A percentile compares a stretch with the other conserved stretches of the same genome.
Evolutionary conservation across 2,329 filamentous ascomycete genomes (phyloP).

Genomic region (Claviceps purpurea): DNA sequence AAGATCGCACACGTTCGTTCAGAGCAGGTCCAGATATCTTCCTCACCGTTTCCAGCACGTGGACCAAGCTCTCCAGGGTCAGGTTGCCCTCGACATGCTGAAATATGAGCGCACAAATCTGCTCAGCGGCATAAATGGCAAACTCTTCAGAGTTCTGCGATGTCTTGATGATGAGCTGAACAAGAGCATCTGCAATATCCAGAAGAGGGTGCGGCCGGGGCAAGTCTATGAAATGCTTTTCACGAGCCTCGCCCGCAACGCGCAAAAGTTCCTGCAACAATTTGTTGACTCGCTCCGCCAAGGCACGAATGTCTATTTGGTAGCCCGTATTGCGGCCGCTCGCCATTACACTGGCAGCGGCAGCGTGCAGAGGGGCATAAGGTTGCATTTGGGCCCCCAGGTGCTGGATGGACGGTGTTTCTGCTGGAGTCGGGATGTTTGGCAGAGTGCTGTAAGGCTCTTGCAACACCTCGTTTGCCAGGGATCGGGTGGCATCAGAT

Average conservation of each 20-base stretch:
- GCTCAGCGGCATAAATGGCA: conserved; percentile 44
- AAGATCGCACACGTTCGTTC: conserved; percentile 39
- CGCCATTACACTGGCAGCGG: conserved; percentile 19
- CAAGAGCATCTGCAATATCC: conserved; percentile 49
- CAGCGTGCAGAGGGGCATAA: conserved; percentile 40
- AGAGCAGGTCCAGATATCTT: conserved; percentile 44
- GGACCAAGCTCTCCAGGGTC: conserved; percentile 47
- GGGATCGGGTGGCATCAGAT: conserved; percentile 46
- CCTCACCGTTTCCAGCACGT: conserved; percentile 46
- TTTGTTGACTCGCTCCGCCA: conserved; percentile 44
- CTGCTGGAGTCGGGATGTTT: conserved; percentile 43
- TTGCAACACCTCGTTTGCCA: conserved; percentile 51
- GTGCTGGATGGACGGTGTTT: conserved; percentile 43
- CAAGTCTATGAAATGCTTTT: conserved; percentile 47
- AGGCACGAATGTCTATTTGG: conserved; percentile 37
- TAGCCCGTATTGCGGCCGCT: conserved; percentile 37
- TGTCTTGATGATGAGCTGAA: conserved; percentile 49
- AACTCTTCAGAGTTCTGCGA: conserved; percentile 49
- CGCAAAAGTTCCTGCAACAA: conserved; percentile 43
- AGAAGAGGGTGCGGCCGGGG: conserved; percentile 45
- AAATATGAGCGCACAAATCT: conserved; percentile 45
- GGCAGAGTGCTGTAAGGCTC: conserved; percentile 47
- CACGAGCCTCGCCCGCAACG: conserved; percentile 36
- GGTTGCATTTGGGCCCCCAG: conserved; percentile 38
- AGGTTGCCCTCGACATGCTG: conserved; percentile 40